Percentiles rank a stretch among this genome's conserved stretches.
These are phyloP conservation scores for Cladophialophora exuberans DNA, from an alignment of 2,329 filamentous ascomycete genomes.

Conservation along the genomic window DNA sequence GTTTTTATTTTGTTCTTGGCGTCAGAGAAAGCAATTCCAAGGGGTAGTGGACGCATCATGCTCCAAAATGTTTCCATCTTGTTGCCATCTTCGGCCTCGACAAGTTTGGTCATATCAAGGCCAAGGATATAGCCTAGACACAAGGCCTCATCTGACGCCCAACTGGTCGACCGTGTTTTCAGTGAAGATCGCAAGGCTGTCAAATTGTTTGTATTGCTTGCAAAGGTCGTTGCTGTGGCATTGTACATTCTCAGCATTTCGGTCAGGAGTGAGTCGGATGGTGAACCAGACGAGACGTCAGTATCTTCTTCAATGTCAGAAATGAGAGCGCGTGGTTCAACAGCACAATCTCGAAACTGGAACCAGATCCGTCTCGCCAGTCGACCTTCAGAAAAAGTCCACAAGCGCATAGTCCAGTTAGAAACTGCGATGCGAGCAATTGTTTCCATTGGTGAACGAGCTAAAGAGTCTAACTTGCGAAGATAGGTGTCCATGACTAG, in stretches of 20 bases:
- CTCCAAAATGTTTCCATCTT: no score
- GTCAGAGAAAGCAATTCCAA: no score
- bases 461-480: conserved; percentile 15
- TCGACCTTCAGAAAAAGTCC: conserved; percentile 10
- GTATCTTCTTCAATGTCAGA: background rate
- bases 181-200: background rate
- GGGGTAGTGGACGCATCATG: no score
- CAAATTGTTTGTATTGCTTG: background rate
- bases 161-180: conserved; percentile 7
- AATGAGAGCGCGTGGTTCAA: no score
- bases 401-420: conserved; percentile 9
- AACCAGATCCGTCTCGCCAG: conserved; percentile 10
- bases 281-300: background rate
- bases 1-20: no score
- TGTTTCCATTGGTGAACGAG: conserved; percentile 16
- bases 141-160: conserved; percentile 14
- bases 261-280: background rate
- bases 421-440: conserved; percentile 9
- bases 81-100: no score
- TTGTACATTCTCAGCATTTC: background rate
- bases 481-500: conserved; percentile 31
- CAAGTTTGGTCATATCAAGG: no score
- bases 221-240: background rate
- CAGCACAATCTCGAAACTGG: conserved; percentile 7
- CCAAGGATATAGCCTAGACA: conserved; percentile 11